Evolutionary conservation across 352 stramenopile species (phyloP).

Genomic region (Phytophthora sansomeana): DNA sequence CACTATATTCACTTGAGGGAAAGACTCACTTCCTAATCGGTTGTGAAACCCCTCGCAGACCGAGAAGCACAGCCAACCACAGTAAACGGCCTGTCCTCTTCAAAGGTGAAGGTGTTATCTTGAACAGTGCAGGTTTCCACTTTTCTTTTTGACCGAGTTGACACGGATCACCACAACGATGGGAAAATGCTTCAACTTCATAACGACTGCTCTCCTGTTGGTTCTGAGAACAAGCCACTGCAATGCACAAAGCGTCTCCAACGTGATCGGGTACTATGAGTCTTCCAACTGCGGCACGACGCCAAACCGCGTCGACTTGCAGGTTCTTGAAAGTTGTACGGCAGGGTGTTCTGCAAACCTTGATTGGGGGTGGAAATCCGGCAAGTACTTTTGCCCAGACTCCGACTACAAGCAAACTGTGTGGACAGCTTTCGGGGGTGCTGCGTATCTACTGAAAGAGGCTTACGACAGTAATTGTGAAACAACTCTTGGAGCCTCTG

Average conservation of each 20-base stretch:
- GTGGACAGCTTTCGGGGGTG: conserved; percentile 2
- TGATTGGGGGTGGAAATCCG: background rate
- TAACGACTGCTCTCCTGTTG: no score
- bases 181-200: no score
- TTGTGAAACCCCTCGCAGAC: no score
- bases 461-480: background rate
- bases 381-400: background rate
- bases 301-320: conserved; percentile 1
- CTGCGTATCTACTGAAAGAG: conserved; percentile 1
- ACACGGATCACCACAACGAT: no score
- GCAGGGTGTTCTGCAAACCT: background rate
- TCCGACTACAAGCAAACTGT: conserved; percentile 5
- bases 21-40: no score
- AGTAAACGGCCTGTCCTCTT: no score
- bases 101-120: no score
- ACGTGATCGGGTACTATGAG: background rate
- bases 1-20: no score
- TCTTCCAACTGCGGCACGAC: background rate
- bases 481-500: background rate
- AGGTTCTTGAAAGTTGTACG: background rate
- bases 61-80: no score
- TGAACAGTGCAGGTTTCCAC: no score
- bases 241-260: background rate
- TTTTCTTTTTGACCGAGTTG: no score
- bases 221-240: background rate